These are phyloP conservation scores for Sindora glabra DNA, from an alignment of 306 rosid genomes.

Conservation along the genomic window DNA sequence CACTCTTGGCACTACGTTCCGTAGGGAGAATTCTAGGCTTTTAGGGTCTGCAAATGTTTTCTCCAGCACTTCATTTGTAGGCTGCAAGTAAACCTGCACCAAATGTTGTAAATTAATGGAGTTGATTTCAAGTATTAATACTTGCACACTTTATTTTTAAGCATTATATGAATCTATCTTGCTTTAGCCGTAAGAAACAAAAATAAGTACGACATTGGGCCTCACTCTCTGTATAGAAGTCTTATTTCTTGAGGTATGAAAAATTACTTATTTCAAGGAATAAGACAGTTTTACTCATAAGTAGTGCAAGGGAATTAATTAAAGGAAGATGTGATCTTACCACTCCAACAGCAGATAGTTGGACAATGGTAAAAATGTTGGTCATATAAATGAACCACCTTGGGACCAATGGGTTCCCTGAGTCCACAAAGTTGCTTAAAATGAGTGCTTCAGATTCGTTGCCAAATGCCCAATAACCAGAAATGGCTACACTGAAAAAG, in stretches of 20 bases:
- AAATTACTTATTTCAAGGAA: not conserved
- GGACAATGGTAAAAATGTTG: conserved; percentile 56
- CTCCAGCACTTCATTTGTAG: too few relatives aligned
- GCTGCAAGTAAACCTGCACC: too few relatives aligned
- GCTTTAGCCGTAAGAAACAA: too few relatives aligned
- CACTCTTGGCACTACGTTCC: conserved; percentile 59
- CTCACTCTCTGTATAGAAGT: too few relatives aligned
- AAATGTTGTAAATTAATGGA: conserved; percentile 36
- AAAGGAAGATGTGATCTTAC: conserved; percentile 20
- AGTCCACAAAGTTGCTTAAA: conserved; percentile 44
- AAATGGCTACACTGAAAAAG: conserved; percentile 57
- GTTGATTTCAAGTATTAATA: conserved; percentile 42
- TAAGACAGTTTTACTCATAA: not conserved
- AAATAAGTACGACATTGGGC: too few relatives aligned
- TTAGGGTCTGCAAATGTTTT: too few relatives aligned
- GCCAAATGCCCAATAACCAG: conserved; percentile 91
- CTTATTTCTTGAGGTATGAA: too few relatives aligned
- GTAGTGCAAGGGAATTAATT: not conserved
- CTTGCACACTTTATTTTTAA: conserved; percentile 67
- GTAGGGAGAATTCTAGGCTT: too few relatives aligned
- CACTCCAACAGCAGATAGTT: conserved; percentile 65
- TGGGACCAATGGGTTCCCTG: conserved; percentile 49
- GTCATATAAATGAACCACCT: conserved; percentile 61
- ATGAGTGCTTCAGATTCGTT: conserved; percentile 45
- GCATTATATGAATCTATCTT: conserved; percentile 66